Conservation (phyloP, 345 rosid genomes). For the Gossypium mustelinum region DNA sequence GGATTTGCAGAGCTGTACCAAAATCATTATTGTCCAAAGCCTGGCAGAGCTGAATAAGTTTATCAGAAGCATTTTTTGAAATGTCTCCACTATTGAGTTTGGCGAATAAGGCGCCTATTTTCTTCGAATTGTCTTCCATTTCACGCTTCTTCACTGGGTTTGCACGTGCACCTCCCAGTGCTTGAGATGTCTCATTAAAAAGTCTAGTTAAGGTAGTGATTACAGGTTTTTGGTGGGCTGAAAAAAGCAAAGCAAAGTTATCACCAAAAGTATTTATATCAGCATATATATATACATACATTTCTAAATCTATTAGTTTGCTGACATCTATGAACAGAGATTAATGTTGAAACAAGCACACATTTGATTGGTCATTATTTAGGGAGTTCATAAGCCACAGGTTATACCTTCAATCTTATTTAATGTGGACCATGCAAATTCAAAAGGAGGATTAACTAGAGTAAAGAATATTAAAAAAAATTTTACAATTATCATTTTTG, state of each 20-base stretch:
- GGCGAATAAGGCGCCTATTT: conserved; percentile 86
- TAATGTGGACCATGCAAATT: not conserved
- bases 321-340: not conserved
- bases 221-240: conserved; percentile 82
- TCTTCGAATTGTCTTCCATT: conserved; percentile 93
- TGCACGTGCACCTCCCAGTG: conserved; percentile 91
- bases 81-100: conserved; percentile 93
- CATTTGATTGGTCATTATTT: not conserved
- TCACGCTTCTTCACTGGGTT: conserved; percentile 85
- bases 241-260: conserved; percentile 3
- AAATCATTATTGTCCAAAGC: conserved; percentile 82
- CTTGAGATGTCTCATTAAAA: conserved; percentile 94
- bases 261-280: not conserved
- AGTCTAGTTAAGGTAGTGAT: conserved; percentile 79
- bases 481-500: not conserved
- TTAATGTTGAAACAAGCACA: not conserved
- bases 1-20: conserved; percentile 81
- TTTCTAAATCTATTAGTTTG: not conserved
- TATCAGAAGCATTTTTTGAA: conserved; percentile 87
- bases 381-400: not conserved
- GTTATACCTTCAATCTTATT: conserved; percentile 4
- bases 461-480: not conserved
- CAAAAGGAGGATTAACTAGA: not conserved
- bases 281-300: not conserved
- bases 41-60: conserved; percentile 86